Conservation (phyloP, 2,329 filamentous ascomycete species). For the Hypoxylon sp. region DNA sequence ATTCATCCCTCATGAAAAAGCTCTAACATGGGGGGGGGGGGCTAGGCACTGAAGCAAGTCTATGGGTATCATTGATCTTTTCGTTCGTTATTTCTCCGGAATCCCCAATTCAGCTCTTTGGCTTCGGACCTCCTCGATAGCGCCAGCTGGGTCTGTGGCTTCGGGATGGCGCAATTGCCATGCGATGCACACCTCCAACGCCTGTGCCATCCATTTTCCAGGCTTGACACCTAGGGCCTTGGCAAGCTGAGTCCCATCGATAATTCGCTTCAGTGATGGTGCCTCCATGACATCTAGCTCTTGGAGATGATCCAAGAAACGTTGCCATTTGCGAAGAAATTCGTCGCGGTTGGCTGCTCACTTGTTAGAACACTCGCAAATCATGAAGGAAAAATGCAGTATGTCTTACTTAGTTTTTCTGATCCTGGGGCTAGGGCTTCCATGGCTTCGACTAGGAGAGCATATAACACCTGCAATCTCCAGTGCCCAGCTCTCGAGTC, state of each 20-base stretch:
- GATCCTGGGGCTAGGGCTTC: constrained; percentile 57
- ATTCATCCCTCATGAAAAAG: not conserved
- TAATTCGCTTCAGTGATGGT: constrained; percentile 70
- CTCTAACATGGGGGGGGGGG: no score
- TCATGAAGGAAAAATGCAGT: not conserved
- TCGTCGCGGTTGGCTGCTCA: constrained; percentile 48
- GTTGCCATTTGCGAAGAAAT: constrained; percentile 67
- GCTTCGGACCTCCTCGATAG: constrained; percentile 71
- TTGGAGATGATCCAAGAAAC: constrained; percentile 69
- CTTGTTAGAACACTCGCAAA: constrained; percentile 30
- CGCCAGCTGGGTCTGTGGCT: constrained; percentile 69
- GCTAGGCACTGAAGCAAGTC: constrained; percentile 8
- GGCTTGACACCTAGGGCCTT: constrained; percentile 77
- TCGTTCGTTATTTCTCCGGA: constrained; percentile 30
- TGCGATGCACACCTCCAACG: constrained; percentile 83
- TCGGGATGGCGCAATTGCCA: constrained; percentile 91
- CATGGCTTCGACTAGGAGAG: constrained; percentile 75
- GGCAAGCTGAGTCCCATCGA: constrained; percentile 83
- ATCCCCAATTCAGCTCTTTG: constrained; percentile 68
- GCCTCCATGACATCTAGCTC: constrained; percentile 71
- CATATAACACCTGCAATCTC: constrained; percentile 78
- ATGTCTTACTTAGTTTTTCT: constrained; percentile 58
- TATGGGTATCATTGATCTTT: constrained; percentile 42
- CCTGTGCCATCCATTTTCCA: constrained; percentile 86
- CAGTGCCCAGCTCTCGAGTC: constrained; percentile 74